These are phyloP conservation scores for Alternaria hordeiaustralica DNA, from an alignment of 2,329 filamentous ascomycete genomes.

Conservation along the genomic window DNA sequence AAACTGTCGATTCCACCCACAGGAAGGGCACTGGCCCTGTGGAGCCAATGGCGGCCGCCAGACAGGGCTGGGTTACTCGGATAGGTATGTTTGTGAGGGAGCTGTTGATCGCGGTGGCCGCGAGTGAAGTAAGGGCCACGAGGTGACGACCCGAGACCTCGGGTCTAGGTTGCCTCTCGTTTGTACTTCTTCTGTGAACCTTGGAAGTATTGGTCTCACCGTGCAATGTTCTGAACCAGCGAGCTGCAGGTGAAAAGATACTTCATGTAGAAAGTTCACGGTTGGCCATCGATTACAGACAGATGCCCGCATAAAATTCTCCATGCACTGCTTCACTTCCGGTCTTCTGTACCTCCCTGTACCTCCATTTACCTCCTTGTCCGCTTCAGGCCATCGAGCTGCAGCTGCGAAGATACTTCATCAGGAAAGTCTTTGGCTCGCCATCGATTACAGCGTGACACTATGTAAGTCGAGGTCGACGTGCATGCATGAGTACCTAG, in stretches of 20 bases:
- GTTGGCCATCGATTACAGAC: neutral
- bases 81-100: neutral
- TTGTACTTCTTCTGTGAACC: neutral
- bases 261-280: neutral
- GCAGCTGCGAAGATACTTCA: neutral
- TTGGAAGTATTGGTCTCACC: neutral
- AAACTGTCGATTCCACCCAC: neutral
- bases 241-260: neutral
- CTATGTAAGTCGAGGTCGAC: neutral
- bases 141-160: neutral
- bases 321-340: neutral
- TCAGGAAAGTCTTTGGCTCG: neutral
- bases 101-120: neutral
- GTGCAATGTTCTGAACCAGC: neutral
- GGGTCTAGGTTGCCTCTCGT: neutral
- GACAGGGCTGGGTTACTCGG: neutral
- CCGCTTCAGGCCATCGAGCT: accelerated
- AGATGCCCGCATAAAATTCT: neutral
- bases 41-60: neutral
- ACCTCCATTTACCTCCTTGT: neutral
- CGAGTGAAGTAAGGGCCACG: neutral
- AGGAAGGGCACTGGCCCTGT: neutral
- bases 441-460: neutral
- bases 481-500: neutral
- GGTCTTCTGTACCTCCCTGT: neutral